These are phyloP conservation scores for Circinella minor DNA, from an alignment of 371 early-diverging fungal genomes.

Conservation along the genomic window DNA sequence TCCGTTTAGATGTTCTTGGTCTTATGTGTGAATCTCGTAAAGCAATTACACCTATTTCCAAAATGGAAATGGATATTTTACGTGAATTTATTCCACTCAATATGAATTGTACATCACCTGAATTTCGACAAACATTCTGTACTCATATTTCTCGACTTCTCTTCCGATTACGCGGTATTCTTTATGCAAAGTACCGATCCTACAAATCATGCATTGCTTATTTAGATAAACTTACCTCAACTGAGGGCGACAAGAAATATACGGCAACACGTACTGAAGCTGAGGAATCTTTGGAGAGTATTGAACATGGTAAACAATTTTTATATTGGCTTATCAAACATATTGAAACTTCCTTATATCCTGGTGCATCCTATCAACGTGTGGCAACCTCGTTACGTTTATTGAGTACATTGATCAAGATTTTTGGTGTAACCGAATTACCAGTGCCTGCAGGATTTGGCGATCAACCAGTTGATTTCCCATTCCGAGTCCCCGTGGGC, in stretches of 20 bases:
- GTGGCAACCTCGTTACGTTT: slow-evolving; percentile 60
- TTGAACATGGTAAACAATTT: slow-evolving; percentile 36
- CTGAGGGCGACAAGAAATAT: slow-evolving; percentile 16
- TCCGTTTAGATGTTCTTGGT: slow-evolving; percentile 84
- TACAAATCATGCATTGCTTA: slow-evolving; percentile 33
- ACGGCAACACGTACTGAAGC: slow-evolving; percentile 23
- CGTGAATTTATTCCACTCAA: slow-evolving; percentile 68
- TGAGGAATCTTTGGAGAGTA: slow-evolving; percentile 18
- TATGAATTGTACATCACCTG: slow-evolving; percentile 73
- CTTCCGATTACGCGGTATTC: slow-evolving; percentile 56
- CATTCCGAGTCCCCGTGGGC: slow-evolving; percentile 59
- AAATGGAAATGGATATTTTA: slow-evolving; percentile 61
- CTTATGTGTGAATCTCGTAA: slow-evolving; percentile 80
- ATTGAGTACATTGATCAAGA: slow-evolving; percentile 49
- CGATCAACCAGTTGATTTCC: slow-evolving; percentile 52
- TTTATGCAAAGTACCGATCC: slow-evolving; percentile 47
- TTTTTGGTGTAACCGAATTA: slow-evolving; percentile 57
- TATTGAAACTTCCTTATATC: slow-evolving; percentile 51
- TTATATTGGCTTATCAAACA: slow-evolving; percentile 49
- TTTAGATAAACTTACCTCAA: slow-evolving; percentile 20
- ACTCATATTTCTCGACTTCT: slow-evolving; percentile 64
- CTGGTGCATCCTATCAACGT: slow-evolving; percentile 68
- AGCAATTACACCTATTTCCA: slow-evolving; percentile 62
- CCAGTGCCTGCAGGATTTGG: slow-evolving; percentile 54
- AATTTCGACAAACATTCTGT: slow-evolving; percentile 78